Conservation (phyloP, 257 asterid species). For the Solanum medicagineum region DNA sequence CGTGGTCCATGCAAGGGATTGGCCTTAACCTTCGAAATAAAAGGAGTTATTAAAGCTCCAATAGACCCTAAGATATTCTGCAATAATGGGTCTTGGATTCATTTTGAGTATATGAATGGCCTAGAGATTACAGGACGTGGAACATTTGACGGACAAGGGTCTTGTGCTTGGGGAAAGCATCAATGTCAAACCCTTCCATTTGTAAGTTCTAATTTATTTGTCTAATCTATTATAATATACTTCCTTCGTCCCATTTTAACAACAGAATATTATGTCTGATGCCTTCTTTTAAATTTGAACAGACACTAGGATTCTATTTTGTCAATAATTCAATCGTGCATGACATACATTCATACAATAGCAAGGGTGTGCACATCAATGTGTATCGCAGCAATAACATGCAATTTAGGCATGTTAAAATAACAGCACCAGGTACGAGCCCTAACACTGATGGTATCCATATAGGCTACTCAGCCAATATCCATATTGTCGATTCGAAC, state of each 20-base stretch:
- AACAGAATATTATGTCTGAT: no score
- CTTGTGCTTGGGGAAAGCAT: not conserved
- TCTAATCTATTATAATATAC: not conserved
- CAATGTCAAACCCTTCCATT: not conserved
- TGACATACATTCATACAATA: not conserved
- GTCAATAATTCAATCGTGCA: not conserved
- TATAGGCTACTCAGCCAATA: not conserved
- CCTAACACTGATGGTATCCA: constrained; percentile 12
- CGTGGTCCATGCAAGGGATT: not conserved
- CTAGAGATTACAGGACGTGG: not conserved
- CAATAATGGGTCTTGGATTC: not conserved
- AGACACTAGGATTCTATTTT: not conserved
- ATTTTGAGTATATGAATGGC: not conserved
- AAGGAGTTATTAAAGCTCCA: not conserved
- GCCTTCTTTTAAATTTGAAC: not conserved
- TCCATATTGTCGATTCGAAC: not conserved
- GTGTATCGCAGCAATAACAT: not conserved
- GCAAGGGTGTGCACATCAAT: constrained; percentile 1
- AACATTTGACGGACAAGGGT: not conserved
- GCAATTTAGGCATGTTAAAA: not conserved
- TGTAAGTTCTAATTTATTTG: not conserved
- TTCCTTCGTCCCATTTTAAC: no score
- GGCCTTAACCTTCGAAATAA: not conserved
- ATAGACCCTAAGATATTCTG: not conserved
- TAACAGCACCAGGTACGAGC: not conserved